Evolutionary conservation across 768 basidiomycete species (phyloP).

Genomic region (Kwoniella pini): DNA sequence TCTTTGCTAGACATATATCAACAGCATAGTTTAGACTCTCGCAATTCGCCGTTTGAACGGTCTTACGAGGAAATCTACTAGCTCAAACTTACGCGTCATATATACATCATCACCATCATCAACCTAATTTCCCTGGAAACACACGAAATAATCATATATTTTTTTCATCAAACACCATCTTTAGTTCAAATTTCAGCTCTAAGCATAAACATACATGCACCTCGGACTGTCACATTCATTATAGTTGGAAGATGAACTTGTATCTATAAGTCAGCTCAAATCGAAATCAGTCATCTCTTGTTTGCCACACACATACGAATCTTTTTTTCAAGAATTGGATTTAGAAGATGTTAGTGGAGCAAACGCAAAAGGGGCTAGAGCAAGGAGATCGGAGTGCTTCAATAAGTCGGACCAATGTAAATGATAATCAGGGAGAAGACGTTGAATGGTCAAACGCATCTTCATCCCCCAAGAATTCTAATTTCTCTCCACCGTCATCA

Average conservation of each 20-base stretch:
- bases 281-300: too few relatives aligned
- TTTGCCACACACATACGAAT: background rate
- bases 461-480: background rate
- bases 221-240: background rate
- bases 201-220: too few relatives aligned
- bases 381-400: background rate
- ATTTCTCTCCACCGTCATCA: slow-evolving; percentile 21
- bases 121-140: slow-evolving; percentile 3
- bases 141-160: too few relatives aligned
- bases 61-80: background rate
- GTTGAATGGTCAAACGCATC: background rate
- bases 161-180: too few relatives aligned
- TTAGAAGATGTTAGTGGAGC: slow-evolving; percentile 1
- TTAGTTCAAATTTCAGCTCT: background rate
- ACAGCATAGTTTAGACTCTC: too few relatives aligned
- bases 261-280: too few relatives aligned
- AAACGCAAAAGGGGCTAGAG: background rate
- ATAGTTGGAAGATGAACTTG: background rate
- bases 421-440: background rate
- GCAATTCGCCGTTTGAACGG: background rate
- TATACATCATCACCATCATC: too few relatives aligned
- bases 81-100: background rate
- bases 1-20: too few relatives aligned
- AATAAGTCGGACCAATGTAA: background rate
- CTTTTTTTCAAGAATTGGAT: too few relatives aligned